Evolutionary conservation across 208 protist species (phyloP).

Genomic region (Wallacemonas sp.): DNA sequence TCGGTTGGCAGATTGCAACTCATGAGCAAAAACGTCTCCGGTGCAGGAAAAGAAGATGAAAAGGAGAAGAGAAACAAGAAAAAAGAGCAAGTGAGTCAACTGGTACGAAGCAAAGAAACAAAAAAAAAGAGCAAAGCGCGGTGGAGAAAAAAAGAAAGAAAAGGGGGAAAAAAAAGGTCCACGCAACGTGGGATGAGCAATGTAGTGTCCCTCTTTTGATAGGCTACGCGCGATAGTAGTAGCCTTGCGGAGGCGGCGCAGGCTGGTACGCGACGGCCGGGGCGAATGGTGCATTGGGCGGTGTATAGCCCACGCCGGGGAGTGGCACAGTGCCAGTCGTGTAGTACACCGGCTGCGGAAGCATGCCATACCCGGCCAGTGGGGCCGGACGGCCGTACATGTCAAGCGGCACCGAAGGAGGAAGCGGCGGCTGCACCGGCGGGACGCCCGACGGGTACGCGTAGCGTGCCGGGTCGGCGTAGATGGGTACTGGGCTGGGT

Average conservation of each 20-base stretch:
- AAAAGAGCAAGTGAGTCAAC: neutral
- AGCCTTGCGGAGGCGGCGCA: neutral
- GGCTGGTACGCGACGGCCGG: constrained; percentile 20
- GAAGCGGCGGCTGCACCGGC: neutral
- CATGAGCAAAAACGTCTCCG: too few species aligned
- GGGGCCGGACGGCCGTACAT: too few species aligned
- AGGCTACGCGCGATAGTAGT: neutral
- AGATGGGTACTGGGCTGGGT: neutral
- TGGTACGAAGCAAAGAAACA: constrained; percentile 13
- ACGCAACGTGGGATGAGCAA: too few species aligned
- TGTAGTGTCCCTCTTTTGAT: too few species aligned
- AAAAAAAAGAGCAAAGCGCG: constrained; percentile 18
- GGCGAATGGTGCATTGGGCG: constrained; percentile 14
- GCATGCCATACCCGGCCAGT: constrained; percentile 5
- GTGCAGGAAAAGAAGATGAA: constrained; percentile 12
- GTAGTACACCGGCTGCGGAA: neutral
- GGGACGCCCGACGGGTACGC: neutral
- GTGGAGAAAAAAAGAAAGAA: neutral
- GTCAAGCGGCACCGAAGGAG: neutral
- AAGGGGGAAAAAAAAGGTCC: too few species aligned
- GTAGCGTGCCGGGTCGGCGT: constrained; percentile 1
- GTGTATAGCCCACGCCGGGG: neutral
- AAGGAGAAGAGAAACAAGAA: neutral
- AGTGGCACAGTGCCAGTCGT: constrained; percentile 1
- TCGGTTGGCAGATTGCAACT: too few species aligned